Evolutionary conservation across 805 yeast species (phyloP), one percentile per base, ranked within the genome.

Genomic region (Starmerella sp.): DNA sequence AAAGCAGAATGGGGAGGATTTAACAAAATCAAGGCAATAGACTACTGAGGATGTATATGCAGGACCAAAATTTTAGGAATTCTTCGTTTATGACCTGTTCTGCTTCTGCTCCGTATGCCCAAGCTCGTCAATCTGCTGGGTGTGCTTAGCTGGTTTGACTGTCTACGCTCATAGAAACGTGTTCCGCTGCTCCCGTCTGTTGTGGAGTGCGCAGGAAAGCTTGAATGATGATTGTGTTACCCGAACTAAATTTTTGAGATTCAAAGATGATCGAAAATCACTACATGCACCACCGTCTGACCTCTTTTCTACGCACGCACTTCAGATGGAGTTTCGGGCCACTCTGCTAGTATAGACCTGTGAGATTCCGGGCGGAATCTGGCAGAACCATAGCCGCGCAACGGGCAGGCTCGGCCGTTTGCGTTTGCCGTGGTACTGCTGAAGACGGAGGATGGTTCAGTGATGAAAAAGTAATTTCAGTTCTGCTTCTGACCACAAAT

Each of bases 201-300:
- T 22, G 30, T 28, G 47, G 11, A n/a, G 29, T 45, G 29, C 32
- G 48, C 14, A 15, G 37, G 10, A 15, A 9, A 36, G 32, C 17
- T 47, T 39, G 15, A 22, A 49, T 59, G 62, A 59, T 57, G 62
- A 59, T 57, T 55, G 52, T 39, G 48, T 51, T 56, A 57, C 59
- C 59, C 49, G 49, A 46, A 44, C 39, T 46, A 46, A 46, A 29
- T 34, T 46, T 32, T 32, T 17, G 31, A 28, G 31, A 17, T n/a
- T 34, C 39, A 34, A 38, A 37, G 30, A 53, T 32, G 48, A 55
- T 60, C 63, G 60, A 57, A 63, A 57, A 49, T 51, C 49, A 53
- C 54, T 51, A 63, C 66, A 63, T 63, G 66, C 66, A 63, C 62
- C 66, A 63, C 66, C 66, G 63, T 62, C 66, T 63, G 66, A 63